Evolutionary conservation across 352 stramenopile species (phyloP).

Genomic region (Globisporangium perplexum): DNA sequence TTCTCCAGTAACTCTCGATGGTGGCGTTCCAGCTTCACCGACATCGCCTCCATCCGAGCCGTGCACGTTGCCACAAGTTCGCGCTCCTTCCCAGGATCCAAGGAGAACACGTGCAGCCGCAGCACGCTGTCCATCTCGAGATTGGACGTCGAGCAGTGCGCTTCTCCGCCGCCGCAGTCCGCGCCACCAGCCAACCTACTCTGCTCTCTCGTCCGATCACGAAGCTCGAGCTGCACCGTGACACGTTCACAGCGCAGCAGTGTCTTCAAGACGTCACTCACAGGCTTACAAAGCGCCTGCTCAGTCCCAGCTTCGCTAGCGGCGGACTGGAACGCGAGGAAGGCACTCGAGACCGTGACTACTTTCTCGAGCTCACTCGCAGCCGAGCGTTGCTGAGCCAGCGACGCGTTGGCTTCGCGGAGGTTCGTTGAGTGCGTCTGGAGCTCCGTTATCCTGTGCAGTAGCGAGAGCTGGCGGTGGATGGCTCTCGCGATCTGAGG

Average conservation of each 20-base stretch:
- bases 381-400: not conserved
- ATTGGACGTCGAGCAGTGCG: not conserved
- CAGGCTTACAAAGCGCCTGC: conserved; percentile 1
- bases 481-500: conserved; percentile 7
- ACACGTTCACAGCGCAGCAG: conserved; percentile 7
- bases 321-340: conserved; percentile 4
- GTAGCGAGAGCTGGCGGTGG: conserved; percentile 2
- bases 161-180: not conserved
- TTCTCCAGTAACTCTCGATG: conserved; percentile 9
- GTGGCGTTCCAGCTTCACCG: not conserved
- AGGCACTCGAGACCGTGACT: not conserved
- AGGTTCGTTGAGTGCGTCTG: not conserved
- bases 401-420: not conserved
- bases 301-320: not conserved
- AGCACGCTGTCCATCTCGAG: conserved; percentile 15
- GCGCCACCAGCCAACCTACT: not conserved
- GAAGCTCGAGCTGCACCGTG: not conserved
- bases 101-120: conserved; percentile 8
- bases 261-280: conserved; percentile 5
- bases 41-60: not conserved
- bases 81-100: not conserved
- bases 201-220: not conserved
- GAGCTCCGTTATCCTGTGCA: not conserved
- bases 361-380: not conserved
- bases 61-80: conserved; percentile 6